Evolutionary conservation across 2,329 filamentous ascomycete species (phyloP).

Genomic region (Pseudogymnoascus sp.): DNA sequence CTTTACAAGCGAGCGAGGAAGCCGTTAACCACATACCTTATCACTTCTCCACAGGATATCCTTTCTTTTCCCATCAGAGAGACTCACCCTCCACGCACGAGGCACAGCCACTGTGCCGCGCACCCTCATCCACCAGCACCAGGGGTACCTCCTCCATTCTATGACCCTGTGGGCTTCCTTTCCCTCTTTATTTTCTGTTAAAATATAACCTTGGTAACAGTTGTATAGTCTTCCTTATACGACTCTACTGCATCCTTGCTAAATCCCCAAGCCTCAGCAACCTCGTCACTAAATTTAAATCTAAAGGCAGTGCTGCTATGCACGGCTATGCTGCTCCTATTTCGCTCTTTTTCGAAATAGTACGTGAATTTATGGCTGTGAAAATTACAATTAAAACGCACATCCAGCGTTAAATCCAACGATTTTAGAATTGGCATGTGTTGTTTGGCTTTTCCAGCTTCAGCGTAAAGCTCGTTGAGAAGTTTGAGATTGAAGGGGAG

Average conservation of each 20-base stretch:
- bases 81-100: too few species aligned
- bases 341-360: background rate
- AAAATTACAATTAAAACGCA: too few species aligned
- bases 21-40: too few species aligned
- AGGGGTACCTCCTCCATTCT: too few species aligned
- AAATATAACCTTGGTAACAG: background rate
- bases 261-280: slow-evolving; percentile 1
- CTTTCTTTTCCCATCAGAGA: too few species aligned
- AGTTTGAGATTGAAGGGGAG: background rate
- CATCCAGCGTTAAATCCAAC: background rate
- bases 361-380: background rate
- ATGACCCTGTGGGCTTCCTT: too few species aligned
- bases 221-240: background rate
- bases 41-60: too few species aligned
- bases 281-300: background rate
- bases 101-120: too few species aligned
- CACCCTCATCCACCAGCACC: too few species aligned
- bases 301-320: background rate
- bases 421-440: background rate
- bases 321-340: background rate
- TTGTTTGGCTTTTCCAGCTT: background rate
- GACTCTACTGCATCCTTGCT: background rate
- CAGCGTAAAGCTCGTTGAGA: background rate
- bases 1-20: too few species aligned
- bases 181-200: too few species aligned